A percentile compares a stretch with the other conserved stretches of the same genome.
Evolutionary conservation across 2,329 filamentous ascomycete species (phyloP).

Genomic region (Stachybotrys elegans): DNA sequence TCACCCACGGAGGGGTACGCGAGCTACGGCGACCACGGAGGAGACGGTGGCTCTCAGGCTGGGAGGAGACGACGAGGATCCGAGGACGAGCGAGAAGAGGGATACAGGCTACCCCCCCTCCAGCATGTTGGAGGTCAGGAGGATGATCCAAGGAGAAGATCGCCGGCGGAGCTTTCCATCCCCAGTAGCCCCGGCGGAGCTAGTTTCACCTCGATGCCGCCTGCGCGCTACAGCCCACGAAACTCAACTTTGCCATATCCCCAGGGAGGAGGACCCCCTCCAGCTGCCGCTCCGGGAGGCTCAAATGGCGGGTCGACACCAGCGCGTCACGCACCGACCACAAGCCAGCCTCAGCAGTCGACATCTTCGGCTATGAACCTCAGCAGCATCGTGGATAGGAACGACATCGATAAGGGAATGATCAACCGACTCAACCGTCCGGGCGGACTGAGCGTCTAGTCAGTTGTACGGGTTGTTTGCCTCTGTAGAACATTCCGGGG

Average conservation of each 20-base stretch:
- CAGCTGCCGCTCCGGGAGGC: too few relatives aligned
- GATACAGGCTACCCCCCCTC: constrained; percentile 41
- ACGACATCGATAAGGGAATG: constrained; percentile 53
- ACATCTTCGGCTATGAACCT: constrained; percentile 48
- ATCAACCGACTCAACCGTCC: constrained; percentile 44
- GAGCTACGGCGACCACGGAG: constrained; percentile 28
- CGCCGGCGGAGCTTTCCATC: constrained; percentile 45
- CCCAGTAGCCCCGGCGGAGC: constrained; percentile 41
- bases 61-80: constrained; percentile 30
- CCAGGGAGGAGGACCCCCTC: too few relatives aligned
- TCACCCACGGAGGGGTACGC: constrained; percentile 40
- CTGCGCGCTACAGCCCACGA: constrained; percentile 30
- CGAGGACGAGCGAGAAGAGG: constrained; percentile 33
- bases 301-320: constrained; percentile 31
- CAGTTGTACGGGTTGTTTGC: background rate
- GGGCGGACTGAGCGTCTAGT: constrained; percentile 2
- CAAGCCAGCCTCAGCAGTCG: constrained; percentile 15
- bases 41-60: constrained; percentile 24
- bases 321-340: constrained; percentile 19
- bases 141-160: constrained; percentile 45
- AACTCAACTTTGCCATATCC: constrained; percentile 32
- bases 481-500: background rate
- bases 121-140: constrained; percentile 34
- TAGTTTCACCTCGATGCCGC: constrained; percentile 31
- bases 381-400: constrained; percentile 45